Percentiles rank a stretch among this genome's conserved stretches.
Evolutionary conservation across 192 early-diverging fungal species (phyloP).

Genomic region (Geranomyces variabilis): DNA sequence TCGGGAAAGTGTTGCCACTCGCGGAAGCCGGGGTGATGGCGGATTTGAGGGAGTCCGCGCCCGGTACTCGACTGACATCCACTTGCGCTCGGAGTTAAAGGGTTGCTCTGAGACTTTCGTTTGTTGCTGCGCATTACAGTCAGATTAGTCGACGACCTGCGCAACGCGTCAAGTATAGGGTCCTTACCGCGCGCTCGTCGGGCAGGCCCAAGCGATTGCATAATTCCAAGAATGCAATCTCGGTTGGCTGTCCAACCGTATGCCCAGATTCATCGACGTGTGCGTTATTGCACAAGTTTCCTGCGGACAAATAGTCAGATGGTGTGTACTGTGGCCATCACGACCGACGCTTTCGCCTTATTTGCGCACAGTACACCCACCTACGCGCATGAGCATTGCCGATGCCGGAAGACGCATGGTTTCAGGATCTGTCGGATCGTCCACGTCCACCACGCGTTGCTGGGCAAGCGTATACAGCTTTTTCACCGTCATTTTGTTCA

Average conservation of each 20-base stretch:
- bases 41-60: background rate
- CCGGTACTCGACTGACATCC: slow-evolving; percentile 77
- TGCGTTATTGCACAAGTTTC: slow-evolving; percentile 93
- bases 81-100: slow-evolving; percentile 93
- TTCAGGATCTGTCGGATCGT: slow-evolving; percentile 44
- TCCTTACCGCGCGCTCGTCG: slow-evolving; percentile 74
- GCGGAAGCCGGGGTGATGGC: background rate
- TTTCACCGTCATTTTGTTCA: slow-evolving; percentile 94
- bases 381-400: slow-evolving; percentile 48
- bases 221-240: slow-evolving; percentile 87
- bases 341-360: too few species aligned
- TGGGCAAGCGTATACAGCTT: slow-evolving; percentile 70
- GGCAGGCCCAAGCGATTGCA: slow-evolving; percentile 55
- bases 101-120: slow-evolving; percentile 76
- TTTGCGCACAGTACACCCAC: background rate
- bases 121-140: background rate
- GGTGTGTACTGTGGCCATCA: too few species aligned
- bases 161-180: background rate
- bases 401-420: slow-evolving; percentile 54
- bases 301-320: slow-evolving; percentile 34
- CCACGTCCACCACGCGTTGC: slow-evolving; percentile 46
- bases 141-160: slow-evolving; percentile 19
- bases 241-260: slow-evolving; percentile 89
- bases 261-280: slow-evolving; percentile 71
- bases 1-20: background rate